Conservation (phyloP, 371 early-diverging fungal genomes). For the Saksenaea oblongispora region DNA sequence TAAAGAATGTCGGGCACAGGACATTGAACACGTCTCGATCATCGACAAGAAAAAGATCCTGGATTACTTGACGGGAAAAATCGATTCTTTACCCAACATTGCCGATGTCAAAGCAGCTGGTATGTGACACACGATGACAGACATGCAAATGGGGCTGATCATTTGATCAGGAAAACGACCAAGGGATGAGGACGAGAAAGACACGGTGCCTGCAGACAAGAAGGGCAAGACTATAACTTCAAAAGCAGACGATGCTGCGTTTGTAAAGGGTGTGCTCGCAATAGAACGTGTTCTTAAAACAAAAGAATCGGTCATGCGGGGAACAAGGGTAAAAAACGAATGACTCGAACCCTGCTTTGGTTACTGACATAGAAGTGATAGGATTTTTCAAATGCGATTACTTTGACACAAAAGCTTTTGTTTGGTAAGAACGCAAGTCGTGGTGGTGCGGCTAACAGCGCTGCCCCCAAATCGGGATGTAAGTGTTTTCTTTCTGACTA, state of each 20-base stretch:
- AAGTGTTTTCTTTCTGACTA: too few species aligned
- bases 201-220: conserved; percentile 20
- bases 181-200: conserved; percentile 35
- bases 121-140: neutral
- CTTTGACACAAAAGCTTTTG: neutral
- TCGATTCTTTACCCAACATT: conserved; percentile 51
- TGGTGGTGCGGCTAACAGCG: neutral
- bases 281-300: conserved; percentile 50
- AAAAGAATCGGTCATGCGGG: conserved; percentile 42
- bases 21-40: conserved; percentile 71
- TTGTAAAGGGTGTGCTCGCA: conserved; percentile 39
- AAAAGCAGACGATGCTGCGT: conserved; percentile 38
- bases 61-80: conserved; percentile 76
- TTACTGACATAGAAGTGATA: too few species aligned
- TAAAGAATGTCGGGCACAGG: conserved; percentile 60
- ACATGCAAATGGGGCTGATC: neutral
- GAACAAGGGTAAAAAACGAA: conserved; percentile 35
- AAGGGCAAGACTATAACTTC: conserved; percentile 31
- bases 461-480: neutral
- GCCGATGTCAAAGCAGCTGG: conserved; percentile 11
- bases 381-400: neutral
- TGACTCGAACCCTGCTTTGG: too few species aligned
- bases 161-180: conserved; percentile 30
- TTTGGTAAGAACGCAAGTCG: conserved; percentile 9
- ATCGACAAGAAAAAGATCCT: conserved; percentile 70